Evolutionary conservation across 2,329 filamentous ascomycete species (phyloP), one percentile per base, ranked within the genome.

Genomic region (Graphilbum ipis-grandicollis): DNA sequence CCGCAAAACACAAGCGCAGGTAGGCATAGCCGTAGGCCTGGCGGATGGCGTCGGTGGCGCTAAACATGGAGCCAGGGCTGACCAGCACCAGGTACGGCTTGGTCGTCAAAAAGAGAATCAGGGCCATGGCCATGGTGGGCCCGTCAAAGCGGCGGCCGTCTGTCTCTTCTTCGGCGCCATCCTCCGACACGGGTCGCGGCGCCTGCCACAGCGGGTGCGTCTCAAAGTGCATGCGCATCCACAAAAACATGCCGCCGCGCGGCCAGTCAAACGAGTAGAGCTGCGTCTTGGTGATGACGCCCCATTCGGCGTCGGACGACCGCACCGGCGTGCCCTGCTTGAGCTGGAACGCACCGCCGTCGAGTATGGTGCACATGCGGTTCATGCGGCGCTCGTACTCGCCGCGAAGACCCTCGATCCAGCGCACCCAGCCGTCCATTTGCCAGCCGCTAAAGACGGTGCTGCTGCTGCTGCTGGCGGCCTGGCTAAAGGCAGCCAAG

Each of bases 231-330:
- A 90, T 57, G 39, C 71, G 66, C 4, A 93, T 49, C 86, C 86
- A 94, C 39, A 92, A 57, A 54, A 93, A 94, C 85, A 94, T 94
- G 50, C 86, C 86, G 26, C 77, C 86, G 21, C 79, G 71, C 1
- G 86, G 85, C 66, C 80, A 84, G 46, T 68, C 57, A 51, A 92
- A 93, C 33, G 75, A 71, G 54, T 77, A 81, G 46, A 93, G 68
- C 41, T 68, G 65, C 1, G 71, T 78, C 57, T 80, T 85, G 48
- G 76, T 75, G 33, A 92, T 67, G 41, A 86, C 68, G 41, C 76
- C 70, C 76, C 81, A 90, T 40, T 80, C 79, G 30, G 68, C 58
- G 26, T 65, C 59, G 19, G 43, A 41, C 22, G 52, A 47, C 33
- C 57, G 56, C 32, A 58, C 47, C 3, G 62, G 59, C 0, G 59